phyloP scores from a whole-genome alignment of 2,329 filamentous ascomycete species.

The Fusarium caatingaense region DNA sequence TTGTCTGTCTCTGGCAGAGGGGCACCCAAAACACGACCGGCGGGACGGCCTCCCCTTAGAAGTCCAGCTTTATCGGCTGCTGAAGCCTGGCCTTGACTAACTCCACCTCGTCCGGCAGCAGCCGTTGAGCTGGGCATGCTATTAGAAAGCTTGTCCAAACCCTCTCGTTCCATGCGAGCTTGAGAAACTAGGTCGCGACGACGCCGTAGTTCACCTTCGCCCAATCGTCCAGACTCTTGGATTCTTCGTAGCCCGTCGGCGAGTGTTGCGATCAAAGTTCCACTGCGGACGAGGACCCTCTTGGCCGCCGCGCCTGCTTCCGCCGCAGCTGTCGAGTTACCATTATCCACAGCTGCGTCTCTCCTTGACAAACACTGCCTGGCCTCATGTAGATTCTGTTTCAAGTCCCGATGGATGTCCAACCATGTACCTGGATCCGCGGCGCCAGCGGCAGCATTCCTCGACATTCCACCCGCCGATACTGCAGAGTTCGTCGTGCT shows the following conservation, averaged over 20 bases:
- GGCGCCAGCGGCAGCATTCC: conserved; percentile 55
- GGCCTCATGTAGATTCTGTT: conserved; percentile 71
- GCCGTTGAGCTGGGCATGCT: conserved; percentile 55
- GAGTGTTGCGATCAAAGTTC: conserved; percentile 70
- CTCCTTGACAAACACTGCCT: conserved; percentile 75
- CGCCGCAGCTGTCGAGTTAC: conserved; percentile 57
- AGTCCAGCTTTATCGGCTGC: conserved; percentile 63
- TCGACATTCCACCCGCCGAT: conserved; percentile 59
- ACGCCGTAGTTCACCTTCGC: conserved; percentile 79
- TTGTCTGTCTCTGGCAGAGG: conserved; percentile 79
- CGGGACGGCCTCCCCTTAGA: conserved; percentile 53
- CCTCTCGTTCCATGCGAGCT: conserved; percentile 79
- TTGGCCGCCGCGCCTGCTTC: conserved; percentile 81
- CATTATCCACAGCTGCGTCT: conserved; percentile 63
- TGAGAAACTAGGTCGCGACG: conserved; percentile 76
- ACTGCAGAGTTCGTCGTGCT: conserved; percentile 62
- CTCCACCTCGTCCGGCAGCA: conserved; percentile 52
- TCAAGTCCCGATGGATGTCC: conserved; percentile 80
- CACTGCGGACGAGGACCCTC: conserved; percentile 75
- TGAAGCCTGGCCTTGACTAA: conserved; percentile 62
- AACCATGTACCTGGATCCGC: conserved; percentile 78
- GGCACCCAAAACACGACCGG: conserved; percentile 77
- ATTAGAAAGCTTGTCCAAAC: conserved; percentile 77
- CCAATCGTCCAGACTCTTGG: conserved; percentile 66
- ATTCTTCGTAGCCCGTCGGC: conserved; percentile 72